Evolutionary conservation across 768 basidiomycete species (phyloP).

Genomic region (Cystobasidium ongulense): DNA sequence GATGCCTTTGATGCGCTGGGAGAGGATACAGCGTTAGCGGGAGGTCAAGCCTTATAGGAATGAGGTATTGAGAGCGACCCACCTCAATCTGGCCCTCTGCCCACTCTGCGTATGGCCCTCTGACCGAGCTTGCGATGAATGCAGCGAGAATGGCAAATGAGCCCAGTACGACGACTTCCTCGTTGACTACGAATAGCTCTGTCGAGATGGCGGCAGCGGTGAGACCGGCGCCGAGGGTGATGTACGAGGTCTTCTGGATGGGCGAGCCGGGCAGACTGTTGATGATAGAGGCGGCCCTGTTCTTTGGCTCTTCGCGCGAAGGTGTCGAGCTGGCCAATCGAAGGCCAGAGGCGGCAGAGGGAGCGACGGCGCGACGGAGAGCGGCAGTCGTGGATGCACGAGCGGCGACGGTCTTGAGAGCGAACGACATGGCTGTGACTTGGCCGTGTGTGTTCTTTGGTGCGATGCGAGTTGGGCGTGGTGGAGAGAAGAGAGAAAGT

Average conservation of each 20-base stretch:
- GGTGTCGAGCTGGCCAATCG: slow-evolving; percentile 26
- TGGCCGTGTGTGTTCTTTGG: background rate
- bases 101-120: slow-evolving; percentile 86
- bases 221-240: slow-evolving; percentile 63
- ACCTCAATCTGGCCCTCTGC: slow-evolving; percentile 72
- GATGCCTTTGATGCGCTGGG: slow-evolving; percentile 62
- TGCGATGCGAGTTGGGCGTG: background rate
- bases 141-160: slow-evolving; percentile 37
- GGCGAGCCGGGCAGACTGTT: slow-evolving; percentile 69
- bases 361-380: background rate
- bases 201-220: slow-evolving; percentile 88
- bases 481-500: background rate
- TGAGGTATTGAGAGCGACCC: slow-evolving; percentile 19
- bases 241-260: slow-evolving; percentile 64
- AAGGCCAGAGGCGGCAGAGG: background rate
- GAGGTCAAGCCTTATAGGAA: background rate
- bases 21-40: background rate
- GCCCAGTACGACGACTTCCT: slow-evolving; percentile 55
- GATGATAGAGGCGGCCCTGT: slow-evolving; percentile 69
- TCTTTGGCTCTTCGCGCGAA: slow-evolving; percentile 33
- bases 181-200: slow-evolving; percentile 94
- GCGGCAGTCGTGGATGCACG: background rate
- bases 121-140: slow-evolving; percentile 50
- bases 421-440: background rate
- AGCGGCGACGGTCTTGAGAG: background rate